Base-by-base conservation (phyloP, 768 basidiomycete genomes). In the Phallus indusiatus region DNA sequence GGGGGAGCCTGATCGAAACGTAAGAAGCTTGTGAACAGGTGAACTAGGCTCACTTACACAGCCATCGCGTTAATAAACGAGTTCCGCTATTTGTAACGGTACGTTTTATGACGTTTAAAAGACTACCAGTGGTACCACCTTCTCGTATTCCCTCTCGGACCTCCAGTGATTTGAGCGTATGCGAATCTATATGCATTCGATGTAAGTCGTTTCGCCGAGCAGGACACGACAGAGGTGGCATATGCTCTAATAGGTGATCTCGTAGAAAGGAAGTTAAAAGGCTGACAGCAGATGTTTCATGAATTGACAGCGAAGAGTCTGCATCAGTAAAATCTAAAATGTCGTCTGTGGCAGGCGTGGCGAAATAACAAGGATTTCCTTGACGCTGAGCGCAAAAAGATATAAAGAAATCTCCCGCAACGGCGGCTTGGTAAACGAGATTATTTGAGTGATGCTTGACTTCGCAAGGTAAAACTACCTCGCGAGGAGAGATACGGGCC, bases 131-230 rank as follows among this genome's bases (percentile, higher is more conserved):
- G 11, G 73, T 69, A 0, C 88, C 84, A 0, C 88, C 88, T 65
- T 92, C 90, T 33, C 82, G 75, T 24, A 82, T 77, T 33, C 78
- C 79, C 72, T 92, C 89, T 21, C 83, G 78, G 55, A 94, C 86
- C 69, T 94, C 92, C 49, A 94, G 80, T n/a, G 87, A 85, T 67
- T 87, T 86, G 70, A 93, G 86, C 1, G 92, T 93, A 67, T 93
- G 85, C 4, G 87, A 79, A 67, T 94, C 92, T 58, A 94, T 90
- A 64, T 91, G 86, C 89, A 94, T 90, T n/a, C 84, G 77, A 22
- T 76, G 73, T 24, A 74, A 67, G 16, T 69, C 62, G 17, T 69
- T 75, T 69, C 92, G 88, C 62, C 76, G 80, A 47, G 73, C 76
- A 0, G 89, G 86, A 22, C 69, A 67, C 22, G 77, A 73, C 22